Evolutionary conservation across 352 stramenopile species (phyloP).

Genomic region (Phytophthora foliorum): DNA sequence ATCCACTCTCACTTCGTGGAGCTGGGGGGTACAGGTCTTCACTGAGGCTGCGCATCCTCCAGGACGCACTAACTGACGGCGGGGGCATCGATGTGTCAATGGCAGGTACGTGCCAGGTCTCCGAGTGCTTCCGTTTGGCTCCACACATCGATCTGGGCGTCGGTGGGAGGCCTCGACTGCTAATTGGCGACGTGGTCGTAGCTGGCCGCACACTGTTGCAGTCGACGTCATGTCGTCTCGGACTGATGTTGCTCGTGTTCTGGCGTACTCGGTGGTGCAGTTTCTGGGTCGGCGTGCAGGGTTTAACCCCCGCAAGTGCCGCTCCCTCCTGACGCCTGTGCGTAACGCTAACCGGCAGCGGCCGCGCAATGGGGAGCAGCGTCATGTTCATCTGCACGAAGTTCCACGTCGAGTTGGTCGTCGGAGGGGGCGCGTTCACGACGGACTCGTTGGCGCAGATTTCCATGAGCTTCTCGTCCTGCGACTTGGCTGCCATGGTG

Average conservation of each 20-base stretch:
- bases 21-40: conserved; percentile 39
- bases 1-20: conserved; percentile 39
- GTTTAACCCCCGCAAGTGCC: conserved; percentile 46
- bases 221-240: conserved; percentile 56
- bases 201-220: conserved; percentile 26
- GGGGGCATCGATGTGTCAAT: conserved; percentile 36
- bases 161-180: conserved; percentile 27
- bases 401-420: conserved; percentile 61
- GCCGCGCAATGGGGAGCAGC: conserved; percentile 78
- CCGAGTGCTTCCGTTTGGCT: conserved; percentile 37
- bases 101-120: conserved; percentile 35
- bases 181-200: conserved; percentile 9
- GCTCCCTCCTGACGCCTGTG: conserved; percentile 60
- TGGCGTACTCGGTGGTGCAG: conserved; percentile 61
- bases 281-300: conserved; percentile 73
- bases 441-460: conserved; percentile 25
- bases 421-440: conserved; percentile 9
- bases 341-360: conserved; percentile 60
- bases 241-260: conserved; percentile 74
- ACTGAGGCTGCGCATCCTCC: conserved; percentile 49
- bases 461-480: conserved; percentile 29
- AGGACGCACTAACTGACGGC: conserved; percentile 21
- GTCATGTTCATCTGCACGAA: conserved; percentile 92
- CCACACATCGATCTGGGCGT: conserved; percentile 32
- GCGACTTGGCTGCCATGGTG: conserved; percentile 20